Conservation (phyloP, 1,284 basidiomycete species). For the Naganishia cerealis region DNA sequence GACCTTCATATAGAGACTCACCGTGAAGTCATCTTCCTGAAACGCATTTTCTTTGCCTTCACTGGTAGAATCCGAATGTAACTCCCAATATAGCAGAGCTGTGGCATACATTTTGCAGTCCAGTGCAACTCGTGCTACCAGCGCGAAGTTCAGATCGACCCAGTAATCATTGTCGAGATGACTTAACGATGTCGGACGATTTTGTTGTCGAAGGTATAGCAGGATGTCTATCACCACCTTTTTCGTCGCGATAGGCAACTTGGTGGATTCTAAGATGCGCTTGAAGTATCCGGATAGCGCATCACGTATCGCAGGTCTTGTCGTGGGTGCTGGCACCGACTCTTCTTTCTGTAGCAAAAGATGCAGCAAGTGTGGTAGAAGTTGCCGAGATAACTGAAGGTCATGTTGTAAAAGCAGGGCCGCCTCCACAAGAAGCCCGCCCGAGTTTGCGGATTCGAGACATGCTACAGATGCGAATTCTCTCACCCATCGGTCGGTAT, state of each 20-base stretch:
- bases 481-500: conserved; percentile 16
- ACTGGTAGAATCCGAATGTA: conserved; percentile 63
- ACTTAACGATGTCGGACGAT: conserved; percentile 56
- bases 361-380: conserved; percentile 28
- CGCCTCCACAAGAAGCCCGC: conserved; percentile 6
- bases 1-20: neutral
- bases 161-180: conserved; percentile 73
- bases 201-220: conserved; percentile 75
- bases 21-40: neutral
- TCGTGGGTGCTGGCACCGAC: neutral
- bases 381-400: conserved; percentile 1
- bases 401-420: conserved; percentile 15
- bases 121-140: conserved; percentile 74
- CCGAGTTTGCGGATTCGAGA: conserved; percentile 4
- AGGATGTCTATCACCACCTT: conserved; percentile 72
- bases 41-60: conserved; percentile 18
- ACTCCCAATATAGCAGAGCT: conserved; percentile 83
- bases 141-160: conserved; percentile 73
- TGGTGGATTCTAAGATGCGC: conserved; percentile 58
- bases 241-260: conserved; percentile 59
- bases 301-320: neutral
- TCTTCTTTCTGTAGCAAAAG: conserved; percentile 16
- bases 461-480: conserved; percentile 30
- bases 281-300: conserved; percentile 41
- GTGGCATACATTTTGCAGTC: conserved; percentile 80